Conservation (phyloP, 495 filamentous ascomycete genomes). For the Neurospora sp. region DNA sequence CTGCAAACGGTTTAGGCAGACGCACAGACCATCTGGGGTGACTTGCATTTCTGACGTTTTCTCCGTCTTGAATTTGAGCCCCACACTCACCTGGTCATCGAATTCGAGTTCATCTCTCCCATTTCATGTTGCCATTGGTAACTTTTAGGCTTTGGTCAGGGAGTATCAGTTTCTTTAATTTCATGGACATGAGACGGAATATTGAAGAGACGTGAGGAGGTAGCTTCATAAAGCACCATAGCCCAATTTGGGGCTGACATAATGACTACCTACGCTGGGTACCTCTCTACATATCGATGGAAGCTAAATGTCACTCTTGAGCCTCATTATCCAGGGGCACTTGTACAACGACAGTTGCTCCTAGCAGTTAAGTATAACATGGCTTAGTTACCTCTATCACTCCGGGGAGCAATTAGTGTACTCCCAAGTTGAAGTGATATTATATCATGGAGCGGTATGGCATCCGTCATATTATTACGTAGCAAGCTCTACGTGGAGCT, state of each 20-base stretch:
- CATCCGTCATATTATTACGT: neutral
- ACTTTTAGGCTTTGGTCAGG: neutral
- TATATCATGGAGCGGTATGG: neutral
- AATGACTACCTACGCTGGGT: neutral
- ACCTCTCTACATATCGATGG: neutral
- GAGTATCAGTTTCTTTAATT: neutral
- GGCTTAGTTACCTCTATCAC: neutral
- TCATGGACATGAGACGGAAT: neutral
- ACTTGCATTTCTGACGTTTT: neutral
- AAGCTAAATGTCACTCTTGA: neutral
- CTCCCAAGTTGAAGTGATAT: neutral
- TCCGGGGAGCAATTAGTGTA: neutral
- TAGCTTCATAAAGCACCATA: neutral
- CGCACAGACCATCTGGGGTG: neutral
- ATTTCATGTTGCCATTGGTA: neutral
- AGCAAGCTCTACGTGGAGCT: neutral
- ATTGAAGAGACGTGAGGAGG: neutral
- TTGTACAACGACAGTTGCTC: neutral
- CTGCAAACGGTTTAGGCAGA: neutral
- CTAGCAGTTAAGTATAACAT: neutral
- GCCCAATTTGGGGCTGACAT: neutral
- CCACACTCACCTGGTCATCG: neutral
- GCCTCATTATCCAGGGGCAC: neutral
- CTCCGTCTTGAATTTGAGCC: neutral
- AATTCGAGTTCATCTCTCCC: neutral